Percentiles rank a stretch among this genome's conserved stretches.
Conservation (phyloP, 495 filamentous ascomycete genomes). For the Endocarpon pusillum region DNA sequence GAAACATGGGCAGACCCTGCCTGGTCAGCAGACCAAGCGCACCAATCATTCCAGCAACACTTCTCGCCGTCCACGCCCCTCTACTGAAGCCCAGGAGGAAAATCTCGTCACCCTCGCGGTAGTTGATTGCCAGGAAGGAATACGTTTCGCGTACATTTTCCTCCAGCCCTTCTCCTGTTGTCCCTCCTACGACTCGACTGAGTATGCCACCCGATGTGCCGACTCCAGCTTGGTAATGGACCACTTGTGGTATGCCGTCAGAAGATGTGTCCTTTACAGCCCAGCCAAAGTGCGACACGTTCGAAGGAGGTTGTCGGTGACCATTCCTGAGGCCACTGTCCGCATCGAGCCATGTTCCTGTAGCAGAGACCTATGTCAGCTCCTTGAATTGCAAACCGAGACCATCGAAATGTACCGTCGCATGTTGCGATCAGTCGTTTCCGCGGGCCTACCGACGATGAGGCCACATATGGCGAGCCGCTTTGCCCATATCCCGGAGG, state of each 20-base stretch:
- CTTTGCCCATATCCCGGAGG: no score
- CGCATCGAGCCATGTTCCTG: slow-evolving; percentile 1
- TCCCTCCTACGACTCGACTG: slow-evolving; percentile 6
- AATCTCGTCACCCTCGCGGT: slow-evolving; percentile 35
- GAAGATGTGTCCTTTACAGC: neutral
- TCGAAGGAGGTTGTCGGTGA: slow-evolving; percentile 1
- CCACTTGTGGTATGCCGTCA: slow-evolving; percentile 26
- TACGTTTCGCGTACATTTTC: slow-evolving; percentile 35
- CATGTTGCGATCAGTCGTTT: slow-evolving; percentile 1
- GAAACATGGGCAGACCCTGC: slow-evolving; percentile 24
- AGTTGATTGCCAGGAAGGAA: slow-evolving; percentile 32
- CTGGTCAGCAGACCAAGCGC: slow-evolving; percentile 30
- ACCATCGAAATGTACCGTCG: neutral
- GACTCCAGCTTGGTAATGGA: slow-evolving; percentile 39
- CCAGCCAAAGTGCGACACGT: neutral
- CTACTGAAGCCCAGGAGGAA: slow-evolving; percentile 44
- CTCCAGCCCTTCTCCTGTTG: slow-evolving; percentile 20
- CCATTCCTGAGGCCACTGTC: slow-evolving; percentile 1
- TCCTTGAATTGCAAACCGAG: neutral
- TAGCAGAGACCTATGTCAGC: neutral
- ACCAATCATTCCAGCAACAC: slow-evolving; percentile 35
- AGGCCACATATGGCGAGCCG: no score
- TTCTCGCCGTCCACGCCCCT: slow-evolving; percentile 40
- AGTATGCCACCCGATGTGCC: slow-evolving; percentile 18
- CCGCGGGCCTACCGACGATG: no score